Percentiles rank a stretch among this genome's conserved stretches.
These are phyloP conservation scores for Aureobasidium sp. DNA, from an alignment of 2,329 filamentous ascomycete genomes.

Conservation along the genomic window DNA sequence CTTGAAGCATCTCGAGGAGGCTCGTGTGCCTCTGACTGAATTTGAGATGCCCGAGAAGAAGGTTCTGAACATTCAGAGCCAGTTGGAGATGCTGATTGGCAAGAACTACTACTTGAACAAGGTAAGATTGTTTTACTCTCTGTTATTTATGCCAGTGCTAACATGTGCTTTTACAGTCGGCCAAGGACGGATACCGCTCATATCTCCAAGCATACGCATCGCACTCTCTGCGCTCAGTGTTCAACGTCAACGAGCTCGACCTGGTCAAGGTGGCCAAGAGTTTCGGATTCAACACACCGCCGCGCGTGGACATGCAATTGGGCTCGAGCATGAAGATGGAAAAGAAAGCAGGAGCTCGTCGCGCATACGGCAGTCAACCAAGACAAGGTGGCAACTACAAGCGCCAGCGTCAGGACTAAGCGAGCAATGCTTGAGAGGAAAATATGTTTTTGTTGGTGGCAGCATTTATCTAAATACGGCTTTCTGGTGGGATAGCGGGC, in stretches of 20 bases:
- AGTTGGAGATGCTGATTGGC: constrained; percentile 86
- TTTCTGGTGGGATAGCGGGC: constrained; percentile 5
- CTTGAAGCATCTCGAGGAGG: constrained; percentile 80
- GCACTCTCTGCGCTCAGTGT: constrained; percentile 73
- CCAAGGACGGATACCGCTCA: constrained; percentile 68
- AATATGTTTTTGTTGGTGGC: neutral
- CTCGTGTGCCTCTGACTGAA: constrained; percentile 86
- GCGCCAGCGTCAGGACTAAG: constrained; percentile 7
- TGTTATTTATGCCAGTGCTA: neutral
- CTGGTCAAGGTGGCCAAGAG: constrained; percentile 78
- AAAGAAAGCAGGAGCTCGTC: constrained; percentile 54
- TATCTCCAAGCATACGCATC: constrained; percentile 94
- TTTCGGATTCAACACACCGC: constrained; percentile 71
- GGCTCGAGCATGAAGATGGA: constrained; percentile 67
- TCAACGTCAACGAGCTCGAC: constrained; percentile 75
- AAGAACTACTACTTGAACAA: constrained; percentile 98
- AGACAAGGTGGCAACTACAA: constrained; percentile 38
- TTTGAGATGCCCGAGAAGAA: constrained; percentile 92
- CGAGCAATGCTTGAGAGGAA: neutral
- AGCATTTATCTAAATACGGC: neutral
- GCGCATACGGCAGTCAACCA: constrained; percentile 72
- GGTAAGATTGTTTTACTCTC: constrained; percentile 32
- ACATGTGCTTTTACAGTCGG: constrained; percentile 35
- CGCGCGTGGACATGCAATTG: constrained; percentile 68
- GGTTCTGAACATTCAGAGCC: constrained; percentile 68